Evolutionary conservation across 495 filamentous ascomycete species (phyloP).

Genomic region (Penicillium salamii): DNA sequence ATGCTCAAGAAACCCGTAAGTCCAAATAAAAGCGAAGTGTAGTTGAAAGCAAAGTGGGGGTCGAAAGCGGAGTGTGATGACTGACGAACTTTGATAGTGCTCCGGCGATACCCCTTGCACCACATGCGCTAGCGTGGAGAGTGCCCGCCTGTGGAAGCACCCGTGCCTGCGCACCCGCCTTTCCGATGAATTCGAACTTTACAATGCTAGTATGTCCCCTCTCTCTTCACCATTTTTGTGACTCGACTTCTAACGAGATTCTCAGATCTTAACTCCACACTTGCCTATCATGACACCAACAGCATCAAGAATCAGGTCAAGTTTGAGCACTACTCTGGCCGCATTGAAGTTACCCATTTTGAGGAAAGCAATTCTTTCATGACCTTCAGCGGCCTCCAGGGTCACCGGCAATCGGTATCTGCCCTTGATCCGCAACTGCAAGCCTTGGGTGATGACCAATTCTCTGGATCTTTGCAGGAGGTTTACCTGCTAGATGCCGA

Average conservation of each 20-base stretch:
- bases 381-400: slow-evolving; percentile 50
- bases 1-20: slow-evolving; percentile 78
- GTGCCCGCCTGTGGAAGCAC: slow-evolving; percentile 75
- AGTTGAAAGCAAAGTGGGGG: too few species aligned
- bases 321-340: slow-evolving; percentile 54
- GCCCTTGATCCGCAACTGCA: slow-evolving; percentile 54
- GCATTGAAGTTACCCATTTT: slow-evolving; percentile 69
- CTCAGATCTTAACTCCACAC: slow-evolving; percentile 60
- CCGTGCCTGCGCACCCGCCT: slow-evolving; percentile 76
- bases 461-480: slow-evolving; percentile 40
- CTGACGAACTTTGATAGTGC: slow-evolving; percentile 44
- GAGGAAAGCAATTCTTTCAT: slow-evolving; percentile 53
- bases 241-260: slow-evolving; percentile 12
- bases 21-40: too few species aligned
- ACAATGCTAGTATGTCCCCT: slow-evolving; percentile 55
- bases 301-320: slow-evolving; percentile 54
- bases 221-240: background rate
- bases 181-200: slow-evolving; percentile 69
- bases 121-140: slow-evolving; percentile 74
- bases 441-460: slow-evolving; percentile 44
- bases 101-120: slow-evolving; percentile 77
- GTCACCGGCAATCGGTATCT: slow-evolving; percentile 41
- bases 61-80: background rate
- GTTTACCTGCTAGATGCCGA: slow-evolving; percentile 63
- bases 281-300: slow-evolving; percentile 64